Conservation (phyloP, 495 filamentous ascomycete genomes). For the Tuber melanosporum region DNA sequence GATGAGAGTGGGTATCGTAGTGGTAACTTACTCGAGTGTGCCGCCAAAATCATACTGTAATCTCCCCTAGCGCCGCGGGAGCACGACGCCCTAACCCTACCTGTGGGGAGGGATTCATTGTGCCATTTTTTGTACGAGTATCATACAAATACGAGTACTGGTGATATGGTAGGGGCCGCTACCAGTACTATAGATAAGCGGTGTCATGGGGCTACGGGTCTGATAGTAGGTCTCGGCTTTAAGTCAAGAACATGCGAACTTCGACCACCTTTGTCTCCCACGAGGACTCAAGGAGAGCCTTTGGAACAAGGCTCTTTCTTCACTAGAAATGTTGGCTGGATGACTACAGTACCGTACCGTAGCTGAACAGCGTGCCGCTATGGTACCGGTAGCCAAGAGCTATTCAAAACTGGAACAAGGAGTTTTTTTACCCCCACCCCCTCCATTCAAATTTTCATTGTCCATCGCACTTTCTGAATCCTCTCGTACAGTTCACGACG, state of each 20-base stretch:
- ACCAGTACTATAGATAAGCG: not conserved
- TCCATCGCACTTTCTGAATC: not conserved
- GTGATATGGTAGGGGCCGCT: not conserved
- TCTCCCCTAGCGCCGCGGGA: not conserved
- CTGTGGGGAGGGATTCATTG: not conserved
- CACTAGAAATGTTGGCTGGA: not conserved
- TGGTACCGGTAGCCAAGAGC: not conserved
- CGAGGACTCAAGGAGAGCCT: not conserved
- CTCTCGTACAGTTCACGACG: not conserved
- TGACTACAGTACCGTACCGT: not conserved
- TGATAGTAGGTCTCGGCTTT: not conserved
- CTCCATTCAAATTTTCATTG: not conserved
- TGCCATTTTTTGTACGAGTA: not conserved
- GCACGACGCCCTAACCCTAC: not conserved
- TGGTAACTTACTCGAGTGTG: not conserved
- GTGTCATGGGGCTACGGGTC: not conserved
- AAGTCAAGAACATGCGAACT: not conserved
- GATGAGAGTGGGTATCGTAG: not conserved
- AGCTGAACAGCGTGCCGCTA: not conserved
- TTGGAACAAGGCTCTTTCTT: not conserved
- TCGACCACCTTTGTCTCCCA: not conserved
- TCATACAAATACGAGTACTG: no score
- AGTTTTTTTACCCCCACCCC: not conserved
- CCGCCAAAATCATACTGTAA: not conserved
- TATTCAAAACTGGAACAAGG: not conserved